A percentile compares a stretch with the other conserved stretches of the same genome.
Evolutionary conservation across 345 rosid genomes (phyloP).

Genomic region (Excoecaria agallocha): DNA sequence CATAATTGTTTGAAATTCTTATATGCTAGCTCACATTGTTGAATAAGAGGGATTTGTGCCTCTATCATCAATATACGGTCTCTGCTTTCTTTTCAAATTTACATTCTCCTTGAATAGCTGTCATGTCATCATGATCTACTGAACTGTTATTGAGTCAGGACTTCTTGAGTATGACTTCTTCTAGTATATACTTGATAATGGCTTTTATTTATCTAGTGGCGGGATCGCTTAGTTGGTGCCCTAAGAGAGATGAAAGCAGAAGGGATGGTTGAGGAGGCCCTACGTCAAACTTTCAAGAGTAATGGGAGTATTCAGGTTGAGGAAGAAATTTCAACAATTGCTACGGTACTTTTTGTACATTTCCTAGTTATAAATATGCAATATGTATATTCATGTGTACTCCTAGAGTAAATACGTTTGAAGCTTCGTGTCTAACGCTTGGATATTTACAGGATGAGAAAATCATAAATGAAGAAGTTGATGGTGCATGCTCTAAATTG

Average conservation of each 20-base stretch:
- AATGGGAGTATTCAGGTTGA: conserved; percentile 48
- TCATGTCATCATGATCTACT: not conserved
- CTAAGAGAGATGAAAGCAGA: conserved; percentile 70
- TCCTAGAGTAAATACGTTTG: conserved; percentile 3
- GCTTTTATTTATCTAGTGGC: conserved; percentile 64
- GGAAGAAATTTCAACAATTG: conserved; percentile 44
- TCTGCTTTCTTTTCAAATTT: not conserved
- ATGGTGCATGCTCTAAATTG: conserved; percentile 32
- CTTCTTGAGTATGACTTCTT: not conserved
- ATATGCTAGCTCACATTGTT: not conserved
- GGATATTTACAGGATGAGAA: conserved; percentile 52
- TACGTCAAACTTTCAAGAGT: conserved; percentile 41
- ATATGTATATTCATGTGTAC: conserved; percentile 9
- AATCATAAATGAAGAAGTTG: conserved; percentile 33
- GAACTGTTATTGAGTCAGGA: not conserved
- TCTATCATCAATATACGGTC: not conserved
- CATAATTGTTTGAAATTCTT: not conserved
- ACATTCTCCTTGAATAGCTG: not conserved
- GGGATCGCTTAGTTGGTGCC: conserved; percentile 72
- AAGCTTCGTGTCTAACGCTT: conserved; percentile 27
- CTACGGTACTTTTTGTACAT: conserved; percentile 41
- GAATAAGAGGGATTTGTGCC: not conserved
- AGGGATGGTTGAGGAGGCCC: conserved; percentile 42
- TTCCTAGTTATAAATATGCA: conserved; percentile 2
- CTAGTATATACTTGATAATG: conserved; percentile 12